Evolutionary conservation across 129 eudicot genomes (phyloP).

Genomic region (Calendula officinalis): DNA sequence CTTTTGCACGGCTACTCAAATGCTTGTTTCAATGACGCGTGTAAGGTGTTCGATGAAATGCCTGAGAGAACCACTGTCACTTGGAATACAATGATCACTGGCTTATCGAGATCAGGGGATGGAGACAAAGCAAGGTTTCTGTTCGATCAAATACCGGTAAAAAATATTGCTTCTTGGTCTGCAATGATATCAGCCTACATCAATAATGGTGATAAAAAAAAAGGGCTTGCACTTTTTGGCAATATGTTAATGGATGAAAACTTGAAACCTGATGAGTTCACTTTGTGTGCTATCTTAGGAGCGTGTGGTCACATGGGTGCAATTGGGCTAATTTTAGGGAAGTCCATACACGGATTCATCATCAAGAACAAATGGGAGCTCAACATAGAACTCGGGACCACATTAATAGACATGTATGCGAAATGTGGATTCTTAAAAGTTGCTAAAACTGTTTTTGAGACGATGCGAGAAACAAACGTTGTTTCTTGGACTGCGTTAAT

Average conservation of each 20-base stretch:
- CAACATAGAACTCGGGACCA: slow-evolving; percentile 53
- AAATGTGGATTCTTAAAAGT: slow-evolving; percentile 54
- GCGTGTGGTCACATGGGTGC: slow-evolving; percentile 52
- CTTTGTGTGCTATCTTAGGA: slow-evolving; percentile 37
- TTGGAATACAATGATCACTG: slow-evolving; percentile 65
- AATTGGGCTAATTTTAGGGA: slow-evolving; percentile 48
- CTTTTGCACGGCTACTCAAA: slow-evolving; percentile 35
- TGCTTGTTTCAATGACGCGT: slow-evolving; percentile 34
- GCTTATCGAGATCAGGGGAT: slow-evolving; percentile 37
- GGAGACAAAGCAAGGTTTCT: slow-evolving; percentile 32
- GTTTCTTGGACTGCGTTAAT: slow-evolving; percentile 67
- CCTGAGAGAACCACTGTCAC: slow-evolving; percentile 56
- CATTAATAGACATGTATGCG: slow-evolving; percentile 59
- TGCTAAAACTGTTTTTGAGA: slow-evolving; percentile 44
- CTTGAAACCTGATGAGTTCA: slow-evolving; percentile 50
- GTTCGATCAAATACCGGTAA: slow-evolving; percentile 53
- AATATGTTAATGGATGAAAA: slow-evolving; percentile 34
- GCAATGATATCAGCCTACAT: slow-evolving; percentile 52
- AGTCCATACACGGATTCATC: slow-evolving; percentile 49
- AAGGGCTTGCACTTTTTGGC: slow-evolving; percentile 44
- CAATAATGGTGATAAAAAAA: slow-evolving; percentile 11
- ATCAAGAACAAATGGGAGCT: slow-evolving; percentile 43
- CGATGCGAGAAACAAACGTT: slow-evolving; percentile 42
- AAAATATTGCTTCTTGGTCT: slow-evolving; percentile 53
- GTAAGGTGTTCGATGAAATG: slow-evolving; percentile 60